phyloP scores from a whole-genome alignment of 306 rosid genomes.

The Trichosanthes truncata region DNA sequence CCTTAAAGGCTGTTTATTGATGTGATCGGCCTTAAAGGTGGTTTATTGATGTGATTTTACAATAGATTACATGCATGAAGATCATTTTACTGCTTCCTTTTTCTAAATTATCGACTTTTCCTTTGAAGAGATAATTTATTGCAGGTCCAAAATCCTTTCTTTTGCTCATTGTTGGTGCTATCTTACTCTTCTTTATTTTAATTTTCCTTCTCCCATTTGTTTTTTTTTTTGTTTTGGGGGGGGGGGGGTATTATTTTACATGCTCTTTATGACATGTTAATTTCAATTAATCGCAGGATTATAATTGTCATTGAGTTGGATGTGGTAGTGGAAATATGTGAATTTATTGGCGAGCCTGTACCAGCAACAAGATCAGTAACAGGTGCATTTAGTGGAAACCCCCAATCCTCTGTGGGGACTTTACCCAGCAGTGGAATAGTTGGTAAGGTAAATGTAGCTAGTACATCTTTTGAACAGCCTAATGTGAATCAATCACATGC shows the following conservation, averaged over 20 bases:
- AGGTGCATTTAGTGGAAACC: slow-evolving; percentile 24
- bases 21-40: neutral
- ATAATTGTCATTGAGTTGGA: slow-evolving; percentile 59
- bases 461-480: slow-evolving; percentile 27
- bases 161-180: neutral
- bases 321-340: slow-evolving; percentile 46
- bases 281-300: slow-evolving; percentile 39
- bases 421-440: slow-evolving; percentile 20
- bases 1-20: neutral
- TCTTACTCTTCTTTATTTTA: neutral
- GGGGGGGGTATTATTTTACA: neutral
- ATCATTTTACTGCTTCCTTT: neutral
- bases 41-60: neutral
- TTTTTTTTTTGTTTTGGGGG: no score
- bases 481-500: slow-evolving; percentile 28
- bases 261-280: neutral
- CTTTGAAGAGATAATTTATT: neutral
- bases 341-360: slow-evolving; percentile 48
- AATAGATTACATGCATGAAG: neutral
- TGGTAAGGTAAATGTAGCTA: slow-evolving; percentile 27
- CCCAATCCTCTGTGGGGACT: slow-evolving; percentile 23
- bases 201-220: neutral
- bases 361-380: slow-evolving; percentile 20
- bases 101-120: neutral
- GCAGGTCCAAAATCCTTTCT: neutral